Base-by-base conservation (phyloP, 2,329 filamentous ascomycete genomes). In the Exophiala phaeomuriformis region DNA sequence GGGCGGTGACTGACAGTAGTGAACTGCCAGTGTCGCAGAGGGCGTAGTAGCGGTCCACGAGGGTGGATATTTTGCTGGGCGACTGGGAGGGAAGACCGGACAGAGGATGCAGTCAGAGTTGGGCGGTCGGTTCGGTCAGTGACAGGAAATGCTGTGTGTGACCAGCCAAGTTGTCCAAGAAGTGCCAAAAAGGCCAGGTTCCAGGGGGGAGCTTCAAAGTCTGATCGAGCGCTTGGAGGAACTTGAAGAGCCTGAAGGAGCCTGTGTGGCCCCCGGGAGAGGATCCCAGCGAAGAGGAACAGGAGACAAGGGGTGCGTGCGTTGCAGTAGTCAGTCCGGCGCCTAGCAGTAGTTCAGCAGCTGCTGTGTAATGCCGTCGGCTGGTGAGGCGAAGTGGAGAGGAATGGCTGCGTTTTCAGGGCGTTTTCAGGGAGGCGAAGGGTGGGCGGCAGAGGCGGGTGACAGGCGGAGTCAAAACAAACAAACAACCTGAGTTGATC, bases 401-500 rank as follows among this genome's bases (percentile, higher is more conserved):
- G 39, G 39, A 41, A 41, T 28, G 42, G 42, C 28, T 32, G 12
- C 10, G 42, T 45, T 48, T 36, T 37, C 8, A 43, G 35, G 31
- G 35, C 39, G 32, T 42, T 44, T 31, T 42, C 42, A 41, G 39
- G 39, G 39, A 41, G 39, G 39, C 39, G 52, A 52, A 39, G 29
- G 33, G 42, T 46, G 30, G 39, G n/a, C 36, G 49, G 41, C 12
- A 33, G 19, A 42, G 42, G 9, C 7, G 32, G 10, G 39, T 52
- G 53, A 52, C 53, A 55, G 37, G 48, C 49, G 53, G 53, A 48
- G 53, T 51, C 49, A 51, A 48, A 51, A 51, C 53, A 55, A 55
- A 55, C 48, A 55, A 49, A 53, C 35, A 41, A 42, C n/a, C n/a
- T 10, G 29, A 27, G 28, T 45, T 9, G 10, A 6, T n/a, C 7